These are phyloP conservation scores for Penicillium longicatenatum DNA, from an alignment of 495 filamentous ascomycete genomes.

Conservation along the genomic window DNA sequence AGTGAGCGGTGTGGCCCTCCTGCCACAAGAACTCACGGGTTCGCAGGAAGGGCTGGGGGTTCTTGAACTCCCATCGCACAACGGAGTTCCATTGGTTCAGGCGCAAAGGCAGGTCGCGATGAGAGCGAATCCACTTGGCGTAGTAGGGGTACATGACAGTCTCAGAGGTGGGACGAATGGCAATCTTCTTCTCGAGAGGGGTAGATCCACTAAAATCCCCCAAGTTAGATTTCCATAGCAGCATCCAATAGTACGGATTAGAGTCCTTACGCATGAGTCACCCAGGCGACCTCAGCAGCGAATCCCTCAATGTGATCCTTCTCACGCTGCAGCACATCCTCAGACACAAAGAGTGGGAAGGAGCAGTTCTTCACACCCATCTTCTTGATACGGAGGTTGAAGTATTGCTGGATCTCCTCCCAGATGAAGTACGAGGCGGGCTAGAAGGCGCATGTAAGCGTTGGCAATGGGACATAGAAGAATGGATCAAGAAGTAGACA, in stretches of 20 bases:
- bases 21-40: constrained; percentile 98
- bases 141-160: constrained; percentile 94
- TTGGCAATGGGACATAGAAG: constrained; percentile 3
- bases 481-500: constrained; percentile 1
- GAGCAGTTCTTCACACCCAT: constrained; percentile 84
- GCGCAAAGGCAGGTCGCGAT: constrained; percentile 88
- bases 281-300: constrained; percentile 97
- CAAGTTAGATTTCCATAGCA: constrained; percentile 25
- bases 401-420: constrained; percentile 89
- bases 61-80: constrained; percentile 97
- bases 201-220: constrained; percentile 61
- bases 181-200: constrained; percentile 90
- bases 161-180: constrained; percentile 93
- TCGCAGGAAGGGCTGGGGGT: constrained; percentile 91
- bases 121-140: constrained; percentile 91
- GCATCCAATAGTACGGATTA: constrained; percentile 5
- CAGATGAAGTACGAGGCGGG: constrained; percentile 85
- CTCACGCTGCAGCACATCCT: constrained; percentile 88
- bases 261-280: constrained; percentile 80
- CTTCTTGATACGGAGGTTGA: constrained; percentile 76
- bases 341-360: constrained; percentile 91
- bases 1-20: constrained; percentile 94
- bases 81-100: constrained; percentile 98
- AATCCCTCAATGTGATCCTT: constrained; percentile 98
- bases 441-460: constrained; percentile 26